These are phyloP conservation scores for Trichoderma virens DNA, from an alignment of 495 filamentous ascomycete species.

Conservation along the genomic window DNA sequence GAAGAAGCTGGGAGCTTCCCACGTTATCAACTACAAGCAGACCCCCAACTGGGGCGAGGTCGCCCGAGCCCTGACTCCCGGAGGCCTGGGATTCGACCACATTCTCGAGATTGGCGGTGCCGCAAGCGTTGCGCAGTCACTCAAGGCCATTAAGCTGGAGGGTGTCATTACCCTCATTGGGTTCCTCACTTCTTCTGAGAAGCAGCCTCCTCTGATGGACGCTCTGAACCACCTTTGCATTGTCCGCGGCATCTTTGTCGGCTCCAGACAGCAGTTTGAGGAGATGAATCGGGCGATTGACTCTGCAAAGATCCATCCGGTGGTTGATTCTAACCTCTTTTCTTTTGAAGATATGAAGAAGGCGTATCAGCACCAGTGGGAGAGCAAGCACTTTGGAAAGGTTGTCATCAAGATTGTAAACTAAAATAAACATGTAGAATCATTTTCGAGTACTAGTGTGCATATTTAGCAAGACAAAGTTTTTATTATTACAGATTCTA, in stretches of 20 bases:
- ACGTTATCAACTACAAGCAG: slow-evolving; percentile 45
- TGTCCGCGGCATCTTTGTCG: slow-evolving; percentile 50
- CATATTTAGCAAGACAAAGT: neutral
- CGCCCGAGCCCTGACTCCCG: slow-evolving; percentile 24
- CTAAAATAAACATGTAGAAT: neutral
- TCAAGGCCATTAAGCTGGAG: slow-evolving; percentile 50
- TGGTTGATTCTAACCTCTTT: slow-evolving; percentile 55
- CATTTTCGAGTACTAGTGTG: neutral
- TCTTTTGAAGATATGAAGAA: slow-evolving; percentile 44
- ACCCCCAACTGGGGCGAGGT: slow-evolving; percentile 25
- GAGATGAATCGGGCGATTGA: slow-evolving; percentile 54
- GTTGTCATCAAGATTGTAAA: slow-evolving; percentile 43
- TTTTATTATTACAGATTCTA: too few relatives aligned
- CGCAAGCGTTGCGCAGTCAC: slow-evolving; percentile 44
- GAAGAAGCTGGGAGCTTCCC: slow-evolving; percentile 56
- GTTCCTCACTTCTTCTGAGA: neutral
- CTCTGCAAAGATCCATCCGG: slow-evolving; percentile 52
- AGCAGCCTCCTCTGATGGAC: slow-evolving; percentile 32
- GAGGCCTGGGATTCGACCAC: slow-evolving; percentile 49
- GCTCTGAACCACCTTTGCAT: slow-evolving; percentile 43
- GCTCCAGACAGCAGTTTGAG: slow-evolving; percentile 46
- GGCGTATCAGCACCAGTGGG: slow-evolving; percentile 16
- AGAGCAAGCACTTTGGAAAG: slow-evolving; percentile 52
- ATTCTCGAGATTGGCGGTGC: slow-evolving; percentile 55
- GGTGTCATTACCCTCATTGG: slow-evolving; percentile 53